Evolutionary conservation across 2,329 filamentous ascomycete species (phyloP), one percentile per base, ranked within the genome.

Genomic region (Didymella pinodella): DNA sequence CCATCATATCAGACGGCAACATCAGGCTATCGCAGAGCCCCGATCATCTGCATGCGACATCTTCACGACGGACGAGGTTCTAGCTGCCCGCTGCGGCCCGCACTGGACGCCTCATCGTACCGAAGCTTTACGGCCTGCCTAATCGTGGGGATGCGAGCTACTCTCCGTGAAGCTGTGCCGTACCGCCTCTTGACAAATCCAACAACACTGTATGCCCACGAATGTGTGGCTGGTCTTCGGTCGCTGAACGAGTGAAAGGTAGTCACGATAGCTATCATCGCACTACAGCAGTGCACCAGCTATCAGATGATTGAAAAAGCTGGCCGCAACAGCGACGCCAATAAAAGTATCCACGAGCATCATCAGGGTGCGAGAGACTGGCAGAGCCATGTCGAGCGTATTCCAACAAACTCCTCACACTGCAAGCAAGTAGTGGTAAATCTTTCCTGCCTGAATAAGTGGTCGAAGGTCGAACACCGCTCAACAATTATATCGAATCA

Each of bases 81-180:
- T 46, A 54, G 40, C 11, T 50, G 50, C 50, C 56, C 49, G 56
- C 50, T 59, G 56, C 56, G 50, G 56, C 50, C 56, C 56, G 50
- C 50, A 34, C 46, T 49, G 56, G 56, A 38, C 49, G 55, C 55
- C 55, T 54, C 40, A 22, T 54, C 49, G 45, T 49, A 57, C 31
- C 49, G 29, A 54, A 32, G 12, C 26, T 47, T 52, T 51, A 28
- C 48, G 48, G 48, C 43, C 20, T 43, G n/a, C 36, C 40, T 20
- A 26, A 36, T 18, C 49, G 7, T 31, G n/a, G 34, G 22, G 3
- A 46, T 44, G 51, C 41, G 46, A 53, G 36, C 32, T 18, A 43
- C 8, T 34, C 28, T 29, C 45, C 26, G n/a, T 28, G 18, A 1
- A 49, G 46, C 46, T 50, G 41, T 18, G 34, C 36, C 44, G 36